phyloP scores from a whole-genome alignment of 805 yeast species.

The Saturnispora hagleri region DNA sequence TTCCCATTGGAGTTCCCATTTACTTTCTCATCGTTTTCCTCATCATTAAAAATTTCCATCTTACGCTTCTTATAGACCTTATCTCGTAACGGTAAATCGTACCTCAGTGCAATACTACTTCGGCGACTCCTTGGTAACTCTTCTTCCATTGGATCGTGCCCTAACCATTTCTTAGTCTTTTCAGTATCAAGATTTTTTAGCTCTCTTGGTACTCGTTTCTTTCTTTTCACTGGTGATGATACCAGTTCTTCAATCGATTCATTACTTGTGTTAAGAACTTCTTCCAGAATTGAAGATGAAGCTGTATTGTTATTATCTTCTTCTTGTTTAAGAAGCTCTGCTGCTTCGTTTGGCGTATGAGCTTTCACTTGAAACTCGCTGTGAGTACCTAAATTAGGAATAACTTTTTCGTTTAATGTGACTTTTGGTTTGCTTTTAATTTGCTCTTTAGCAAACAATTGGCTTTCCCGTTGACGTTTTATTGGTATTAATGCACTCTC shows the following conservation, averaged over 20 bases:
- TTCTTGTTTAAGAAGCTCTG: background rate
- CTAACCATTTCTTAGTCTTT: conserved; percentile 14
- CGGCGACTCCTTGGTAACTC: conserved; percentile 24
- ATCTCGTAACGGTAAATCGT: conserved; percentile 56
- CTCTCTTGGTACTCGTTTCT: conserved; percentile 22
- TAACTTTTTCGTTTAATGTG: background rate
- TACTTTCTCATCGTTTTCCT: conserved; percentile 8
- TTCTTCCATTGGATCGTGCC: conserved; percentile 19
- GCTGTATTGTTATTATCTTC: background rate
- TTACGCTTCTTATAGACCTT: background rate
- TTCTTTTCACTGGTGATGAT: conserved; percentile 13
- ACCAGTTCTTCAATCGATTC: background rate
- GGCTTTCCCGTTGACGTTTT: conserved; percentile 7
- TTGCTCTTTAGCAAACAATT: conserved; percentile 6
- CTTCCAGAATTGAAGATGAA: background rate
- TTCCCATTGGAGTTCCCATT: background rate
- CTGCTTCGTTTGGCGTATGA: conserved; percentile 3
- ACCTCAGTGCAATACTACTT: conserved; percentile 54
- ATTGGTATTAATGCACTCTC: conserved; percentile 8
- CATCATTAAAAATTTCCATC: conserved; percentile 10
- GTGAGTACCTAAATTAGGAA: conserved; percentile 2
- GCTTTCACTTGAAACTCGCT: background rate
- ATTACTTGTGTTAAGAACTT: background rate
- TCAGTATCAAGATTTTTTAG: conserved; percentile 31
- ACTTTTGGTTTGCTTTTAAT: conserved; percentile 8